Conservation (phyloP, 2,329 filamentous ascomycete species). For the Penicillium sp. region DNA sequence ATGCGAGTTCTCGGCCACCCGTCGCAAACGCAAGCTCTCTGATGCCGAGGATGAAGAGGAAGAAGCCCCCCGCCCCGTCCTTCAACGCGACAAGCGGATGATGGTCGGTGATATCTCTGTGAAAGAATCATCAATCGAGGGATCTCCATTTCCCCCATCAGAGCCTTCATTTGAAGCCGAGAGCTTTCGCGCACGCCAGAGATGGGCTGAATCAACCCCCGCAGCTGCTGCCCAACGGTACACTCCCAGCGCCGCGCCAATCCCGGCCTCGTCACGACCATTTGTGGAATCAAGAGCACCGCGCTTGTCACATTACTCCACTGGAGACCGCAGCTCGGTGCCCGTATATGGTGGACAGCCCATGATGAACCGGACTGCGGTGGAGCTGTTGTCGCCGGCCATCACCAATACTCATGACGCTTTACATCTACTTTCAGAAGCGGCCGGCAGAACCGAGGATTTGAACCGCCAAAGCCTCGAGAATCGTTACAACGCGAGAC, state of each 20-base stretch:
- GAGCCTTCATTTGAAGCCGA: conserved; percentile 33
- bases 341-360: conserved; percentile 54
- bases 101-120: conserved; percentile 51
- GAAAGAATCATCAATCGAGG: conserved; percentile 31
- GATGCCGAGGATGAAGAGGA: conserved; percentile 48
- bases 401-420: conserved; percentile 93
- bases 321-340: conserved; percentile 27
- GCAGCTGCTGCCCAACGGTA: conserved; percentile 31
- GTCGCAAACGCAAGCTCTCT: conserved; percentile 82
- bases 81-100: conserved; percentile 56
- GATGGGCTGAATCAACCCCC: conserved; percentile 37
- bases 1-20: conserved; percentile 94
- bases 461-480: conserved; percentile 53
- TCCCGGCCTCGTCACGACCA: conserved; percentile 28
- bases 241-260: conserved; percentile 29
- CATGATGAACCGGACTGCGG: conserved; percentile 64
- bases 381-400: conserved; percentile 64
- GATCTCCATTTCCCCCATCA: conserved; percentile 31
- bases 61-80: conserved; percentile 46
- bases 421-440: conserved; percentile 87
- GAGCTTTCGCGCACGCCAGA: conserved; percentile 26
- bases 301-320: conserved; percentile 30
- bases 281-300: conserved; percentile 34
- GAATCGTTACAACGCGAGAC: conserved; percentile 48
- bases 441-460: conserved; percentile 61